A percentile compares a stretch with the other conserved stretches of the same genome.
These are phyloP conservation scores for Ensete glaucum DNA, from an alignment of 176 grass and related monocot species.

Conservation along the genomic window DNA sequence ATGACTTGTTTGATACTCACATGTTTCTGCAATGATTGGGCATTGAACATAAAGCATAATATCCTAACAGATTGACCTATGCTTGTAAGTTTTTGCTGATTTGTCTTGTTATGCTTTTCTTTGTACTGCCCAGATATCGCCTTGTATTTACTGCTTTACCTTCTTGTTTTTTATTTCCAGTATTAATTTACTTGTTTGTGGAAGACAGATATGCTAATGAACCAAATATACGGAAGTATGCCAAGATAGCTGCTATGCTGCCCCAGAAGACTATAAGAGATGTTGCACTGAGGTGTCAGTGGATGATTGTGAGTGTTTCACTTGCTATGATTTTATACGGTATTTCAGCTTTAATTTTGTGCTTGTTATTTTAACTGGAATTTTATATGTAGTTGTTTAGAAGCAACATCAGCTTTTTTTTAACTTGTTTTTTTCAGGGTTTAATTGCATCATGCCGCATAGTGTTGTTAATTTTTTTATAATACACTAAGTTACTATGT, in stretches of 20 bases:
- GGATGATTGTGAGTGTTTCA: slow-evolving; percentile 25
- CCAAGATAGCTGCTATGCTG: slow-evolving; percentile 30
- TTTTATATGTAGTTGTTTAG: too few relatives aligned
- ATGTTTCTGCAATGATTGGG: background rate
- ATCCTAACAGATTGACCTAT: background rate
- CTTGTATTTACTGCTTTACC: background rate
- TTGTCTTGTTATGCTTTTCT: background rate
- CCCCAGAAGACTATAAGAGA: slow-evolving; percentile 35
- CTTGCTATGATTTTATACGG: background rate
- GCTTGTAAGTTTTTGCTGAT: background rate
- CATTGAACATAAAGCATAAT: background rate
- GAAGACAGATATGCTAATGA: slow-evolving; percentile 26
- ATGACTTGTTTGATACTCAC: background rate
- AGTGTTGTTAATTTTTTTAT: too few relatives aligned
- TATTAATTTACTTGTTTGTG: background rate
- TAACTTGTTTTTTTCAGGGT: too few relatives aligned
- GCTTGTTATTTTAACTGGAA: background rate
- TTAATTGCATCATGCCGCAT: too few relatives aligned
- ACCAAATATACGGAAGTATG: slow-evolving; percentile 24
- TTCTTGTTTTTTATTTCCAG: background rate
- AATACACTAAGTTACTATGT: too few relatives aligned
- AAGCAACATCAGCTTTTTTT: too few relatives aligned
- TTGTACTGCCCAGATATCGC: background rate
- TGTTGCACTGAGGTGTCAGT: slow-evolving; percentile 37
- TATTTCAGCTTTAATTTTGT: background rate